Percentiles rank a stretch among this genome's conserved stretches.
Evolutionary conservation across 176 grass and related monocot genomes (phyloP).

Genomic region (Dendrocalamus sinicus): DNA sequence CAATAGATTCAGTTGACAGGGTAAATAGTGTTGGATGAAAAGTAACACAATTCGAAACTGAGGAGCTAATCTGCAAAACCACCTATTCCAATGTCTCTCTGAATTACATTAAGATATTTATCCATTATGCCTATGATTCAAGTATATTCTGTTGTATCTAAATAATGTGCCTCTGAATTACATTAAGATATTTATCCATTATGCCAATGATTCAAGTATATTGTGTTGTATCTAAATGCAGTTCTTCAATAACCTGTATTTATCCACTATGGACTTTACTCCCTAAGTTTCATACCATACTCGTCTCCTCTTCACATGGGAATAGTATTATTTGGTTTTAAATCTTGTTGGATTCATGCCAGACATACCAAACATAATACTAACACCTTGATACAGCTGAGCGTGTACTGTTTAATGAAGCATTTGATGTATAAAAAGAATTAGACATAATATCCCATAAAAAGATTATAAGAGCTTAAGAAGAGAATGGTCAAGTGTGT

Average conservation of each 20-base stretch:
- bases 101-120: constrained; percentile 1
- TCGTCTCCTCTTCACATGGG: constrained; percentile 6
- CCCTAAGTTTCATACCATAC: constrained; percentile 8
- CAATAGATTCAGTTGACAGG: background rate
- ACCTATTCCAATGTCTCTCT: background rate
- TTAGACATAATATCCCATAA: background rate
- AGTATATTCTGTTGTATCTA: background rate
- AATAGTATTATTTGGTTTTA: constrained; percentile 5
- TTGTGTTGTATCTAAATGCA: constrained; percentile 2
- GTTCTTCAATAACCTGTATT: background rate
- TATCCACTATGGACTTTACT: background rate
- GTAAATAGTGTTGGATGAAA: background rate
- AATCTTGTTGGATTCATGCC: background rate
- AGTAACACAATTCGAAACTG: constrained; percentile 14
- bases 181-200: constrained; percentile 1
- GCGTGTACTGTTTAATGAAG: background rate
- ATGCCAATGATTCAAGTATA: background rate
- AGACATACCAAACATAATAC: background rate
- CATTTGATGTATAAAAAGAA: constrained; percentile 4
- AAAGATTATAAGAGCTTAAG: background rate
- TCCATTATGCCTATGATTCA: background rate
- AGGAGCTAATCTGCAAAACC: constrained; percentile 12
- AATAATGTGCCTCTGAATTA: background rate
- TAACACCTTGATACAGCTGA: background rate
- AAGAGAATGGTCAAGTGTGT: constrained; percentile 2